Conservation (phyloP, 2,329 filamentous ascomycete species). For the Aspergillus fischeri region DNA sequence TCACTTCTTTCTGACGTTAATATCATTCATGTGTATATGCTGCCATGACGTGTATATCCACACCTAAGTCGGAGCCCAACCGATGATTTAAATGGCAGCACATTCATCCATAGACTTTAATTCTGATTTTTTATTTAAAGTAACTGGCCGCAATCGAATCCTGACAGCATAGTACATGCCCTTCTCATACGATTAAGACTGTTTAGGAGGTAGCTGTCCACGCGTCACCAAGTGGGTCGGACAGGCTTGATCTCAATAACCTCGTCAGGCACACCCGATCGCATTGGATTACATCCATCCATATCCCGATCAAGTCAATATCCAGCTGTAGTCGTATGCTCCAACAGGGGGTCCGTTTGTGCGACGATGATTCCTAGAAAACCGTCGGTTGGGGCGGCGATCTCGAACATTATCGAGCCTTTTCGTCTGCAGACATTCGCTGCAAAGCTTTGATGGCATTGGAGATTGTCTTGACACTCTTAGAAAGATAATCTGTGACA, state of each 20-base stretch:
- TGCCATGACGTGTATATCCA: background rate
- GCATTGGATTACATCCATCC: background rate
- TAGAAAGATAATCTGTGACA: constrained; percentile 27
- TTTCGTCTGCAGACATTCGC: constrained; percentile 16
- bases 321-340: background rate
- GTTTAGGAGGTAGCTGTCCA: background rate
- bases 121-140: background rate
- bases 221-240: background rate
- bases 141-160: background rate
- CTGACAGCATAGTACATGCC: background rate
- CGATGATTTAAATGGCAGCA: background rate
- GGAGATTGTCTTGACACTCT: constrained; percentile 30
- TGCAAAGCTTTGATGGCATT: constrained; percentile 24
- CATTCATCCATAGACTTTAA: background rate
- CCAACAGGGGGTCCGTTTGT: too few species aligned
- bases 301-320: background rate
- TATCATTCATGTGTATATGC: background rate
- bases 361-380: too few species aligned
- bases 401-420: constrained; percentile 21
- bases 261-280: background rate
- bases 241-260: background rate
- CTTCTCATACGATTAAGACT: background rate
- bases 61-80: background rate
- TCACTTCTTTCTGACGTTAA: background rate
- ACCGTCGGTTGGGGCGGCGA: background rate